Percentiles rank a stretch among this genome's conserved stretches.
phyloP scores from a whole-genome alignment of 2,329 filamentous ascomycete genomes.

The Nothophoma quercina region DNA sequence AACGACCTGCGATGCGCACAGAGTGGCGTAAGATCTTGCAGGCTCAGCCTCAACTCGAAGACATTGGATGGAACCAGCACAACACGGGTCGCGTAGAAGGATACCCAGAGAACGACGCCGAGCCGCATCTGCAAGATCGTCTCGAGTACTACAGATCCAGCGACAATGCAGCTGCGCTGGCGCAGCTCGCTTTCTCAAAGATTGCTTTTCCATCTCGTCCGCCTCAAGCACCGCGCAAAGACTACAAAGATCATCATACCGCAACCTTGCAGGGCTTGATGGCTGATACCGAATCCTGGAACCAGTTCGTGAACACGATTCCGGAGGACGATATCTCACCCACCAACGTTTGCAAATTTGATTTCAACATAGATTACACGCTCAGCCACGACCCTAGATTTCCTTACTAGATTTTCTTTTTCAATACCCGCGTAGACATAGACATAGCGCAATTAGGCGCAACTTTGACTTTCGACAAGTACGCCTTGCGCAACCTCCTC shows the following conservation, averaged over 20 bases:
- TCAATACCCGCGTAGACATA: no score
- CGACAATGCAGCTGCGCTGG: slow-evolving; percentile 29
- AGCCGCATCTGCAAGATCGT: slow-evolving; percentile 36
- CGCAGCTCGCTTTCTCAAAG: slow-evolving; percentile 30
- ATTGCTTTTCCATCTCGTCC: slow-evolving; percentile 17
- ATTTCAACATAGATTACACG: slow-evolving; percentile 1
- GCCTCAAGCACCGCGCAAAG: slow-evolving; percentile 25
- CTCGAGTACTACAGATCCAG: slow-evolving; percentile 36
- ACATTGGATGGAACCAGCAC: slow-evolving; percentile 34
- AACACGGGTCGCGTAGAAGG: slow-evolving; percentile 41
- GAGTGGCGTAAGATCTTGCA: slow-evolving; percentile 57
- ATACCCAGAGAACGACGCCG: slow-evolving; percentile 32
- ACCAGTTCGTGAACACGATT: slow-evolving; percentile 16
- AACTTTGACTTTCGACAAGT: not conserved
- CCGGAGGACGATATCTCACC: slow-evolving; percentile 17
- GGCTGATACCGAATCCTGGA: slow-evolving; percentile 2
- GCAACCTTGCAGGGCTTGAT: slow-evolving; percentile 2
- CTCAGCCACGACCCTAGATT: not conserved
- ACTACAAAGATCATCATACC: slow-evolving; percentile 13
- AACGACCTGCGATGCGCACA: slow-evolving; percentile 65
- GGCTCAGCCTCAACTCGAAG: slow-evolving; percentile 19
- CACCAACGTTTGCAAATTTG: slow-evolving; percentile 2
- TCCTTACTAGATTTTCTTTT: not conserved
- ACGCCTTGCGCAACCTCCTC: not conserved
- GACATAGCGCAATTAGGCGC: no score